Base-by-base conservation (phyloP, 169 alveolate genomes). In the Plasmodium relictum region DNA sequence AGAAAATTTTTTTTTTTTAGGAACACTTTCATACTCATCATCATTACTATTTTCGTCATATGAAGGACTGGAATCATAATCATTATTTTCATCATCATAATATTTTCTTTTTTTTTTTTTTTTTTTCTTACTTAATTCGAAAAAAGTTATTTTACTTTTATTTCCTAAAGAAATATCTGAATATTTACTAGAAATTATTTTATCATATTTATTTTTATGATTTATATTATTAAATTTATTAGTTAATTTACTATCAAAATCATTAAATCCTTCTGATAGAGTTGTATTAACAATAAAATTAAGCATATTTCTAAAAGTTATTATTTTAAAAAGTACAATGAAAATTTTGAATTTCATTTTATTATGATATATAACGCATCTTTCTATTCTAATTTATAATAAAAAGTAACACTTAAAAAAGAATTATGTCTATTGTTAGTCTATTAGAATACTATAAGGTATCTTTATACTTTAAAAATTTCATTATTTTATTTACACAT, bases 251-350 rank as follows among this genome's bases (percentile, higher is more conserved):
- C 45, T 22, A 12, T 59, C 70, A n/a, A 58, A 20, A 37, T 63
- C 20, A 24, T 54, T 62, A 18, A 52, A 39, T 16, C 63, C 48
- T 18, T 56, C 63, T 62, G 78, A 76, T 65, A 65, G 48, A 45
- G 58, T 18, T 76, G 37, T 42, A 9, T 62, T 48, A 54, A 45
- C 76, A 31, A 69, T 10, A 10, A 76, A 42, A 63, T 62, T 50
- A 48, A 76, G 24, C 69, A 48, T 65, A 41, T 76, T 62, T 76
- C 62, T 37, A 31, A 76, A 52, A 45, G 42, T 69, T 22, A 76
- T 76, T 76, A 76, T 76, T 76, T 76, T 76, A 20, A 76, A 76
- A 50, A 76, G 39, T 8, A 44, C 20, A 69, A 16, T 26, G 63
- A 37, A 26, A 9, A 42, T 10, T 54, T 63, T 63, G 20, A 76